Conservation (phyloP, 2,329 filamentous ascomycete genomes). For the Cercospora sojina region DNA sequence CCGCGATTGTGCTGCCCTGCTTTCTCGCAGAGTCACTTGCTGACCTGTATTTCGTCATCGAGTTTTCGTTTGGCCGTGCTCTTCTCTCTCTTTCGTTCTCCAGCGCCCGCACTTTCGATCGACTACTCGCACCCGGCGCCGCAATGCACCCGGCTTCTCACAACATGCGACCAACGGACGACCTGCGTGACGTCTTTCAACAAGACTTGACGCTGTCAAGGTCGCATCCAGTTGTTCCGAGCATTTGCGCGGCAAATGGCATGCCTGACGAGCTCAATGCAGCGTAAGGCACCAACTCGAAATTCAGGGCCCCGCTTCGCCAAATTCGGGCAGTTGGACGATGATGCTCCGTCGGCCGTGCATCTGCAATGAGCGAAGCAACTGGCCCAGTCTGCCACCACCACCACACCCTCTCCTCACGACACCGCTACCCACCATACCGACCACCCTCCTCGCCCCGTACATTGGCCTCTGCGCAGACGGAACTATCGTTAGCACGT, state of each 20-base stretch:
- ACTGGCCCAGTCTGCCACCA: background rate
- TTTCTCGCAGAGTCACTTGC: background rate
- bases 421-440: background rate
- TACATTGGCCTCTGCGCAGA: background rate
- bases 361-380: background rate
- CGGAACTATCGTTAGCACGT: background rate
- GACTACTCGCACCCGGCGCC: background rate
- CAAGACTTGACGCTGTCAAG: background rate
- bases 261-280: background rate
- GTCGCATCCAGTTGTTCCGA: background rate
- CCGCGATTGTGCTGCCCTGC: background rate
- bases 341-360: conserved; percentile 6
- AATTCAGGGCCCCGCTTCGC: conserved; percentile 6
- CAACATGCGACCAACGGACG: background rate
- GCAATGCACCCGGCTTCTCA: background rate
- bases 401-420: background rate
- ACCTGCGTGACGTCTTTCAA: background rate
- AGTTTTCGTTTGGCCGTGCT: background rate
- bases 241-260: background rate
- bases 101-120: background rate
- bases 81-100: background rate
- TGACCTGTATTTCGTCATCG: conserved; percentile 4
- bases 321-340: conserved; percentile 1
- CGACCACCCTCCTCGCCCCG: background rate
- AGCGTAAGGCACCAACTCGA: background rate